phyloP scores from a whole-genome alignment of 2,329 filamentous ascomycete genomes.

The Aspergillus floridensis region DNA sequence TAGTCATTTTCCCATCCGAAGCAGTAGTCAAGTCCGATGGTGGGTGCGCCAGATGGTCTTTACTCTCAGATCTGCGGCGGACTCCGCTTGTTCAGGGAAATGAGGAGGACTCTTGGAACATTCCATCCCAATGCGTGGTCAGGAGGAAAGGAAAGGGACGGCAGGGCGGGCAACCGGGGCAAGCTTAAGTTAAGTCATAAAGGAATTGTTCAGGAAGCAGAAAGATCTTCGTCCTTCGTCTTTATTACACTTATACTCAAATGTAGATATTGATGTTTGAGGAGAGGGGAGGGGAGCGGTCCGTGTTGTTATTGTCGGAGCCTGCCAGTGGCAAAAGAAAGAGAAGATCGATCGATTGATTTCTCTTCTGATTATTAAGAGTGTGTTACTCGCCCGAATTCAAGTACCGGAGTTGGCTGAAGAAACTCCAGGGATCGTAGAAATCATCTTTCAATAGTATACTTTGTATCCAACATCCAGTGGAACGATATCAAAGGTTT shows the following conservation, averaged over 20 bases:
- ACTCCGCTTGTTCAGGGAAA: conserved; percentile 11
- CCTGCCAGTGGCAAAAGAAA: not conserved
- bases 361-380: not conserved
- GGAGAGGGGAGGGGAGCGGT: not conserved
- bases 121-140: not conserved
- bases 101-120: not conserved
- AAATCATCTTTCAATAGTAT: no score
- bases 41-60: conserved; percentile 12
- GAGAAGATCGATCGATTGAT: not conserved
- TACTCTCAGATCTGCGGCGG: conserved; percentile 14
- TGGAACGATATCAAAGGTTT: not conserved
- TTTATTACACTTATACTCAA: not conserved
- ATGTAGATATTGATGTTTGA: not conserved
- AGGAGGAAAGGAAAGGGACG: not conserved
- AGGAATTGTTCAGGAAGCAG: not conserved
- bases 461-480: not conserved
- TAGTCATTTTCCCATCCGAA: not conserved
- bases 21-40: conserved; percentile 1
- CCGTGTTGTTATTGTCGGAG: not conserved
- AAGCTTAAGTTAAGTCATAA: not conserved
- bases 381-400: not conserved
- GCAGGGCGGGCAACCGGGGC: not conserved
- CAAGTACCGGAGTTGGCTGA: not conserved
- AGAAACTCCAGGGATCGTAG: not conserved
- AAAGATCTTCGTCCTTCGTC: not conserved